Evolutionary conservation across 116 monocot genomes (phyloP).

Genomic region (Trichopus zeylanicus): DNA sequence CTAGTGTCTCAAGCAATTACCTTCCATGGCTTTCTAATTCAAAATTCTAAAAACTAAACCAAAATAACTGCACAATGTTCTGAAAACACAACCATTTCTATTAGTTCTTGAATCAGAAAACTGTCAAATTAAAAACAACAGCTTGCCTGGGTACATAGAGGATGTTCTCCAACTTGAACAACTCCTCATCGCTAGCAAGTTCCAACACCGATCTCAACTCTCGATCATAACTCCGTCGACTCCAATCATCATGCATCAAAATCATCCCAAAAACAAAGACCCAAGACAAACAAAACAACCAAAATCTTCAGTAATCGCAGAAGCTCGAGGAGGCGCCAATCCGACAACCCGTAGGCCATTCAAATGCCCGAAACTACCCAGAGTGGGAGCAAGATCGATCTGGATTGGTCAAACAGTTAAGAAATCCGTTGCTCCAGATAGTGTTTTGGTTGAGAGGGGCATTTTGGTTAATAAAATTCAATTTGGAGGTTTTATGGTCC

Average conservation of each 20-base stretch:
- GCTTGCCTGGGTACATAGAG: conserved; percentile 69
- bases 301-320: conserved; percentile 24
- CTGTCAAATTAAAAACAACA: neutral
- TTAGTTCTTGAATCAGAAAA: neutral
- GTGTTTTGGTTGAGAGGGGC: neutral
- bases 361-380: too few species aligned
- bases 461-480: neutral
- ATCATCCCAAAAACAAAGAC: neutral
- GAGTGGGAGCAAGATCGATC: neutral
- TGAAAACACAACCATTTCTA: neutral
- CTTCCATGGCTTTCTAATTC: too few species aligned
- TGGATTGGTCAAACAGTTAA: neutral
- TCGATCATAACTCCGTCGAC: conserved; percentile 50
- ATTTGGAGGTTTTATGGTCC: too few species aligned
- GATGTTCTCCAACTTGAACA: conserved; percentile 72
- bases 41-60: neutral
- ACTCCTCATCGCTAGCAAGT: conserved; percentile 69
- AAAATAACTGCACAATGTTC: neutral
- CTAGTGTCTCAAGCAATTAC: too few species aligned
- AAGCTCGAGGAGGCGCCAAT: conserved; percentile 17
- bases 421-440: neutral
- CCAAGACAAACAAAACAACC: neutral
- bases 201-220: conserved; percentile 86
- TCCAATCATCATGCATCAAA: neutral
- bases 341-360: neutral